Percentiles rank a stretch among this genome's conserved stretches.
These are phyloP conservation scores for Botrytis fabae DNA, from an alignment of 2,329 filamentous ascomycete species.

Conservation along the genomic window DNA sequence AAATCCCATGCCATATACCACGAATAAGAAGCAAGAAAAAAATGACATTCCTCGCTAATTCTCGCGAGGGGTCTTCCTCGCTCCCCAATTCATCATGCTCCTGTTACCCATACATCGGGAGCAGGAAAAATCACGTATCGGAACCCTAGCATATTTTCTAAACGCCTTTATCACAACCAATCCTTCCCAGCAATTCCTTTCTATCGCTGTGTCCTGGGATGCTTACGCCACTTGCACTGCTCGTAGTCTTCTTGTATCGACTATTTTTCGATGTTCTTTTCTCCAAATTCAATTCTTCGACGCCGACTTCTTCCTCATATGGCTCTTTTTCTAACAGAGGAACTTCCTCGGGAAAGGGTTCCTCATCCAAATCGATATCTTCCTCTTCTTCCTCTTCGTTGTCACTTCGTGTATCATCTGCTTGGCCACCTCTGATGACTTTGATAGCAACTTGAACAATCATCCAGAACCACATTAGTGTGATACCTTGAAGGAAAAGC, in stretches of 20 bases:
- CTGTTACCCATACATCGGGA: background rate
- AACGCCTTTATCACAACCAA: slow-evolving; percentile 42
- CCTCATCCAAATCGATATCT: slow-evolving; percentile 24
- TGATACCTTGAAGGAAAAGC: slow-evolving; percentile 75
- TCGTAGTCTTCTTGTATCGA: slow-evolving; percentile 37
- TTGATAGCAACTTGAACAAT: slow-evolving; percentile 80
- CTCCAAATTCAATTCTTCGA: slow-evolving; percentile 68
- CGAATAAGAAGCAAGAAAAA: slow-evolving; percentile 12
- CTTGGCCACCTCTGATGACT: slow-evolving; percentile 72
- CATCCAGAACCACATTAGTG: slow-evolving; percentile 85
- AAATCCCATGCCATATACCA: slow-evolving; percentile 15
- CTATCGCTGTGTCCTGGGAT: slow-evolving; percentile 40
- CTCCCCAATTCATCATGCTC: slow-evolving; percentile 1
- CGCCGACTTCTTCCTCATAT: slow-evolving; percentile 73
- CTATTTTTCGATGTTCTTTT: slow-evolving; percentile 40
- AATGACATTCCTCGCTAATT: background rate
- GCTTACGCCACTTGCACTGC: slow-evolving; percentile 39
- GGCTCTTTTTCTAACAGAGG: slow-evolving; percentile 39
- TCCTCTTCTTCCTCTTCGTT: slow-evolving; percentile 68
- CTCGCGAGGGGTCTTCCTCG: background rate
- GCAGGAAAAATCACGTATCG: background rate
- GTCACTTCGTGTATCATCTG: slow-evolving; percentile 86
- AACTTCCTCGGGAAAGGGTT: slow-evolving; percentile 24
- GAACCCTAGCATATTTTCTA: slow-evolving; percentile 26
- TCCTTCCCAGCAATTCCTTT: slow-evolving; percentile 41